Base-by-base conservation (phyloP, 768 basidiomycete genomes). In the Xerocomellus dryophilus region DNA sequence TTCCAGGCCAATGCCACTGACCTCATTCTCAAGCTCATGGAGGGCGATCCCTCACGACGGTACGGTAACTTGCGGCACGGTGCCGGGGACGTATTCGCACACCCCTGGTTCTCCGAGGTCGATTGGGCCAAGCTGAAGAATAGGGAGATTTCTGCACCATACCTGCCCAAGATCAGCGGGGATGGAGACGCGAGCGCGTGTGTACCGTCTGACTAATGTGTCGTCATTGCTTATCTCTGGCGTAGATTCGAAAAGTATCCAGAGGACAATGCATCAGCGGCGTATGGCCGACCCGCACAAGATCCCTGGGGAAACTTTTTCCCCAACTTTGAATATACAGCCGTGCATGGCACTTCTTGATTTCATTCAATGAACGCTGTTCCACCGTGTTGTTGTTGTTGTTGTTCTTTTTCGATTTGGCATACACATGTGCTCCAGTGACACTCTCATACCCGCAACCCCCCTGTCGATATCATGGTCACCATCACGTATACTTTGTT, bases 181-280 rank as follows among this genome's bases (percentile, higher is more conserved):
- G 97, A 98, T 11, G 97, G 97, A 1, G 97, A 99, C 71, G 90
- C 96, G 6, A 93, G 90, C 83, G 89, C 89, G 88, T 91, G 67
- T 71, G 89, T 82, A 15, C 29, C 21, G 38, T 47, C 40, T 4
- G 0, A 7, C 18, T 25, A 4, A 7, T 3, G 17, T 23, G 42
- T 48, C 44, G 8, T 18, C 14, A 38, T 34, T 8, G 15, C 47
- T 50, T 3, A 53, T 43, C 5, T 41, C 5, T 18, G 12, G 23
- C 31, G 10, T 61, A 91, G 88, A 20, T 92, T 91, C 59, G 90
- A 91, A 61, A 76, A 74, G 43, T 91, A 91, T 61, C 85, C 88
- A 1, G 90, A 91, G 66, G 88, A 88, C 60, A 81, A 86, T 63
- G 84, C 74, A 0, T 72, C 81, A 1, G 65, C 78, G 40, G 63